These are phyloP conservation scores for Hondaea fermentalgiana DNA, from an alignment of 108 stramenopile species.

Conservation along the genomic window DNA sequence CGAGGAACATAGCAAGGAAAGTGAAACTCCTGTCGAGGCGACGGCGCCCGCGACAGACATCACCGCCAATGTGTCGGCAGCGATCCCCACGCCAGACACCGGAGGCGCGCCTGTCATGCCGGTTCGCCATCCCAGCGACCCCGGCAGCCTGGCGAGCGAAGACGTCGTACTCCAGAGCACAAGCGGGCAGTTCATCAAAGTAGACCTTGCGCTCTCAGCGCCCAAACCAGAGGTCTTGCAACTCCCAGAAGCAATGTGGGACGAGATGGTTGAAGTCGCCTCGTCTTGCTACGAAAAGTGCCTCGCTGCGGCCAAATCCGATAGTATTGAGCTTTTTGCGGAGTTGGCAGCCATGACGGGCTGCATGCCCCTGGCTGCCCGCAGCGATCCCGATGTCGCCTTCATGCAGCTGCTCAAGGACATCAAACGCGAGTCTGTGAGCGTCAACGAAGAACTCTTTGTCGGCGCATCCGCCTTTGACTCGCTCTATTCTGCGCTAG, in stretches of 20 bases:
- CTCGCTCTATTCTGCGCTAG: neutral
- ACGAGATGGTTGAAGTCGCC: neutral
- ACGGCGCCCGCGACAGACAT: too few relatives aligned
- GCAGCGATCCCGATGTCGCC: neutral
- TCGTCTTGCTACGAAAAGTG: neutral
- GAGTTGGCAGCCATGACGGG: neutral
- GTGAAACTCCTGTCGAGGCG: too few relatives aligned
- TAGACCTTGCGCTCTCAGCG: neutral
- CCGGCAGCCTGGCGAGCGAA: too few relatives aligned
- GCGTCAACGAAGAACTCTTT: neutral
- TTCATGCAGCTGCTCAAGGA: neutral
- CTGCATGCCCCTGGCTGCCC: neutral
- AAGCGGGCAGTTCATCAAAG: neutral
- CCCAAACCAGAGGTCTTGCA: neutral
- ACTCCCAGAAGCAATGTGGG: neutral
- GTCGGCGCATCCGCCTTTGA: neutral
- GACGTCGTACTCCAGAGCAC: neutral
- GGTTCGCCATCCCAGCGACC: too few relatives aligned
- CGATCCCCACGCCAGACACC: too few relatives aligned
- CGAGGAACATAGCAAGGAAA: too few relatives aligned
- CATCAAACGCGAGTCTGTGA: constrained; percentile 14
- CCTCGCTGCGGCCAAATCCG: neutral
- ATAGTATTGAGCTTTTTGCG: neutral
- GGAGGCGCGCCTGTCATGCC: too few relatives aligned
- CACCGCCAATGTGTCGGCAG: too few relatives aligned